Evolutionary conservation across 2,329 filamentous ascomycete genomes (phyloP), one percentile per base, ranked within the genome.

Genomic region (Talaromyces sp.): DNA sequence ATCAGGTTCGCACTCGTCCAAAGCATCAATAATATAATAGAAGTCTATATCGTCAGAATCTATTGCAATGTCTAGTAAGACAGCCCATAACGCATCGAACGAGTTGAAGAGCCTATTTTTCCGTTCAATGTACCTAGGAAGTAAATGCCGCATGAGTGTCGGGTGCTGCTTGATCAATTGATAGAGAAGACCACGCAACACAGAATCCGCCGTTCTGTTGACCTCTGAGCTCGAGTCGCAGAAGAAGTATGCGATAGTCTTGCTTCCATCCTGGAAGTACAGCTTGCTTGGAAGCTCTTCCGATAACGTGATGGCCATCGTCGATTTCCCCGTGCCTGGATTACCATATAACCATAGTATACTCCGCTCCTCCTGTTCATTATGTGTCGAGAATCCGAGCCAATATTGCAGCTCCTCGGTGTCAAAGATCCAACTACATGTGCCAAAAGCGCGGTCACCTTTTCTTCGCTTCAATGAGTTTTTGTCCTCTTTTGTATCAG

Each of bases 381-480:
- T 5, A 7, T 35, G 1, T 2, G 24, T 22, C 1, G 9, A 9
- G 0, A 35, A 13, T 4, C n/a, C 60, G 3, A 62, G 43, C 60
- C 47, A 62, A 31, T 24, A 6, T 27, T 27, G 22, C 22, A 62
- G 4, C 27, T 62, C 60, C 13, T 37, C 31, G 19, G 60, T 62
- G 6, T 41, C 43, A 0, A 62, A 19, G 11, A 62, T 62, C 60
- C 60, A 62, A 9, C 16, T 37, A 14, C 60, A 62, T 14, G 33
- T 62, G n/a, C 33, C 60, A 9, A 33, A 37, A 43, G 60, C 33
- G 9, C 60, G 47, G 13, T 62, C 33, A 3, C 60, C 45, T 41
- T 54, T 65, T n/a, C 33, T 50, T 39, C 68, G 60, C n/a, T 69
- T 64, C 24, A 63, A 8, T 1, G 67, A 64, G 35, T 58, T 67